These are phyloP conservation scores for Nitzschia sp. DNA, from an alignment of 108 stramenopile species.

Conservation along the genomic window DNA sequence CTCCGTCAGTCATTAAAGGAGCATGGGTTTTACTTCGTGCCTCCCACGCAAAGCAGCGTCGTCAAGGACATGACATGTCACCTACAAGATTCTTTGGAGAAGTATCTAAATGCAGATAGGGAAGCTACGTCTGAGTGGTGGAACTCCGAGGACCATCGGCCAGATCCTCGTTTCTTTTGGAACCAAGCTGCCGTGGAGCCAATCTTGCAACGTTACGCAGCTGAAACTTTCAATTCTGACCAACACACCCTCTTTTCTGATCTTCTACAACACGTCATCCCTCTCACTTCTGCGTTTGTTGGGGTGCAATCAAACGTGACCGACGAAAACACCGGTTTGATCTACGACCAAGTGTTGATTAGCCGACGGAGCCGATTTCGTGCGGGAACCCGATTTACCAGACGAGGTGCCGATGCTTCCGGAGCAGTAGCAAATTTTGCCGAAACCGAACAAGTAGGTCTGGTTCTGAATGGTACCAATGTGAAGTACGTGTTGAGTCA, in stretches of 20 bases:
- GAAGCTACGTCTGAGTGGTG: not conserved
- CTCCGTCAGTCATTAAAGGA: slow-evolving; percentile 70
- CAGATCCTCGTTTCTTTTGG: slow-evolving; percentile 95
- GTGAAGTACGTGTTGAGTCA: slow-evolving; percentile 42
- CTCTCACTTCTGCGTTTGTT: slow-evolving; percentile 91
- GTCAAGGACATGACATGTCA: slow-evolving; percentile 69
- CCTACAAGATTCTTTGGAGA: slow-evolving; percentile 52
- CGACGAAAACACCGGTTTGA: not conserved
- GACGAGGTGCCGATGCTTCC: slow-evolving; percentile 88
- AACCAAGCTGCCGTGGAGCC: slow-evolving; percentile 77
- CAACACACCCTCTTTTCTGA: not conserved
- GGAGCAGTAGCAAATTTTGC: slow-evolving; percentile 94
- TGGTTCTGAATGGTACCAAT: slow-evolving; percentile 29
- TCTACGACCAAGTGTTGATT: slow-evolving; percentile 82
- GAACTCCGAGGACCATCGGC: slow-evolving; percentile 4
- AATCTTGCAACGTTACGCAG: slow-evolving; percentile 40
- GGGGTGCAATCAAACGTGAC: slow-evolving; percentile 66
- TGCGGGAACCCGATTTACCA: slow-evolving; percentile 94
- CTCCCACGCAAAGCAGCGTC: slow-evolving; percentile 10
- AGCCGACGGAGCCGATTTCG: slow-evolving; percentile 85
- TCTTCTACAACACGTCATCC: slow-evolving; percentile 67
- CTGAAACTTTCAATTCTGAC: not conserved
- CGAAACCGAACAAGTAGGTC: slow-evolving; percentile 93
- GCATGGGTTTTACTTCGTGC: slow-evolving; percentile 75
- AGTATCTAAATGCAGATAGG: slow-evolving; percentile 5